Evolutionary conservation across 371 early-diverging fungal species (phyloP), one percentile per base, ranked within the genome.

Genomic region (Lichtheimia corymbifera): DNA sequence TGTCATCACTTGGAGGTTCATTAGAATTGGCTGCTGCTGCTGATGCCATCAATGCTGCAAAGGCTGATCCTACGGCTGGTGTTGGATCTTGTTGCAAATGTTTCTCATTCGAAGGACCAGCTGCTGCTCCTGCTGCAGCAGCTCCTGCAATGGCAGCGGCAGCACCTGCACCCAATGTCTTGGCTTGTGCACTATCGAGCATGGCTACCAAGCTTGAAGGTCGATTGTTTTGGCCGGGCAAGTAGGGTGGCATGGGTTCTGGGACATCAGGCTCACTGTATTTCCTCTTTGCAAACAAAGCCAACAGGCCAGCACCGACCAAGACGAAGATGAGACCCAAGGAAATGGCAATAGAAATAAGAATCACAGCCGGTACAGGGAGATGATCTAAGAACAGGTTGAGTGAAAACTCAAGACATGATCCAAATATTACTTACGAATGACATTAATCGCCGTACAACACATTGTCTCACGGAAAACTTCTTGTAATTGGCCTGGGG

Each of bases 291-390:
- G 71, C 45, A 42, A 67, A 71, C 43, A 81, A 35, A 0, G 66
- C 68, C 2, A 73, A 9, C 24, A 91, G 72, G 0, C 70, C 75
- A 15, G 66, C 47, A 0, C 61, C 68, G 1, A 91, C 85, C 43
- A 90, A 76, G 4, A 87, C 60, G 63, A 89, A 83, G 13, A 90
- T 79, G 9, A 92, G 67, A 5, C 79, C 87, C 17, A 91, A 74
- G 3, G 93, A 88, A 30, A 90, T 85, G 17, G 86, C 91, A 28
- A 89, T 74, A 14, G 93, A 86, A 44, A 91, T 86, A 15, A 91
- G 68, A 42, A 92, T 84, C 4, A 92, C 88, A 27, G 88, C 78
- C 5, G 88, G 85, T 0, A 86, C 66, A 2, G 90, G 77, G 15
- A 85, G 63, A 56, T 74, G 74, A 22, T 68, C 75, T 76, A 30